These are phyloP conservation scores for Sphaerulina vaccinii DNA, from an alignment of 2,329 filamentous ascomycete genomes.

Conservation along the genomic window DNA sequence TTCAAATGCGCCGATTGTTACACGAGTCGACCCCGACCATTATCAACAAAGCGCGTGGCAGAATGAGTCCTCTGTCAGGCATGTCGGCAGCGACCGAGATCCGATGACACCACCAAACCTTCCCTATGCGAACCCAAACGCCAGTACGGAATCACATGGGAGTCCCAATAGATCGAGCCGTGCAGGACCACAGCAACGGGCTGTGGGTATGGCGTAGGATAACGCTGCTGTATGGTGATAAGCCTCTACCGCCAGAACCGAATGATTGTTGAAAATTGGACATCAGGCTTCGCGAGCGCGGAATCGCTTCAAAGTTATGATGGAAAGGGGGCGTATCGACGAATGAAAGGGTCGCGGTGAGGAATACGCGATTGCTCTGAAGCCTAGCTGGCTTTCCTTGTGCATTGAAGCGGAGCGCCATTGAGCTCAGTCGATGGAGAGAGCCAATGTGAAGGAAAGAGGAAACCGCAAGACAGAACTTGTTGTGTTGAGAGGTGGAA, in stretches of 20 bases:
- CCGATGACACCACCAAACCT: conserved; percentile 29
- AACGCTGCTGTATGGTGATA: not conserved
- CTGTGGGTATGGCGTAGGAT: conserved; percentile 9
- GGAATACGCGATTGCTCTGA: too few relatives aligned
- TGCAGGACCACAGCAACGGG: conserved; percentile 6
- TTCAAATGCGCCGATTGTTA: conserved; percentile 56
- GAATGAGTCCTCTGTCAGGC: conserved; percentile 78
- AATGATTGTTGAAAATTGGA: not conserved
- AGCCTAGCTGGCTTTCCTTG: not conserved
- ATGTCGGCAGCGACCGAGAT: conserved; percentile 52
- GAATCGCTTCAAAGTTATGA: too few relatives aligned
- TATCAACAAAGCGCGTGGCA: conserved; percentile 69
- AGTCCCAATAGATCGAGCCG: conserved; percentile 33
- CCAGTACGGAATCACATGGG: conserved; percentile 33
- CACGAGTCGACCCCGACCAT: conserved; percentile 83
- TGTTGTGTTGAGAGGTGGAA: not conserved
- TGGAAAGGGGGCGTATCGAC: too few relatives aligned
- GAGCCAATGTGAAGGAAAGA: not conserved
- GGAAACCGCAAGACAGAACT: not conserved
- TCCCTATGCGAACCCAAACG: conserved; percentile 33
- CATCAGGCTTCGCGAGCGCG: not conserved
- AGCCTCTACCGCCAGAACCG: not conserved
- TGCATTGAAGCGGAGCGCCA: not conserved
- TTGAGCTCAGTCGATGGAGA: not conserved
- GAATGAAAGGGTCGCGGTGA: too few relatives aligned